A percentile compares a stretch with the other conserved stretches of the same genome.
Conservation (phyloP, 1,284 basidiomycete species). For the Cryptococcus wingfieldii region DNA sequence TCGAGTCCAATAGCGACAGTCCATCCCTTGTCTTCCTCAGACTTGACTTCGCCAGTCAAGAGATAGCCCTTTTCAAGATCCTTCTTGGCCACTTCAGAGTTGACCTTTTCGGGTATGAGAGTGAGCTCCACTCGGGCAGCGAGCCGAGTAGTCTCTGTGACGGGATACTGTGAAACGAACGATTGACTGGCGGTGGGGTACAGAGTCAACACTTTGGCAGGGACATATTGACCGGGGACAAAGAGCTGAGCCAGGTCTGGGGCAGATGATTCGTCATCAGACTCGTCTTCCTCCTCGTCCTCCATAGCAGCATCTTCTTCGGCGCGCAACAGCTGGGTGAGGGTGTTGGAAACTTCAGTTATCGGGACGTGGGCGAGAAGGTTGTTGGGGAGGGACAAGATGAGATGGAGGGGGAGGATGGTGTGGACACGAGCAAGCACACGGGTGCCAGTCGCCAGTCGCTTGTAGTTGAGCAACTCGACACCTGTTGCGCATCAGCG, state of each 20-base stretch:
- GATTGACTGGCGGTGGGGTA: conserved; percentile 44
- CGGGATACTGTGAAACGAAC: conserved; percentile 47
- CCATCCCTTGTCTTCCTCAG: conserved; percentile 93
- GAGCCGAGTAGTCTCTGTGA: conserved; percentile 44
- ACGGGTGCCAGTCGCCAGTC: conserved; percentile 77
- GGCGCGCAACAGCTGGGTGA: conserved; percentile 61
- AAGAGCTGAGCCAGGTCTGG: conserved; percentile 76
- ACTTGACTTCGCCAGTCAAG: conserved; percentile 72
- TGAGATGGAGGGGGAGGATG: conserved; percentile 81
- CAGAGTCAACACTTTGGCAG: conserved; percentile 61
- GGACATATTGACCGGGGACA: conserved; percentile 77
- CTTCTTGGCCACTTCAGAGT: conserved; percentile 69
- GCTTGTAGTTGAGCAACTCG: conserved; percentile 95
- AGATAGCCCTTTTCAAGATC: conserved; percentile 77
- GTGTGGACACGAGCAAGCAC: conserved; percentile 81
- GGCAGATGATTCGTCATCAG: conserved; percentile 52
- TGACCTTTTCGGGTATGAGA: conserved; percentile 78
- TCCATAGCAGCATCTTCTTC: conserved; percentile 48
- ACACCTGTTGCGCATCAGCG: conserved; percentile 50
- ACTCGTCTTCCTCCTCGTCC: conserved; percentile 54
- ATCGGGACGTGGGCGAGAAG: conserved; percentile 92
- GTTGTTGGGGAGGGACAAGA: conserved; percentile 92
- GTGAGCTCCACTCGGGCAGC: conserved; percentile 74
- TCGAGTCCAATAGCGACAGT: conserved; percentile 77
- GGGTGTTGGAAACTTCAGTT: conserved; percentile 81